phyloP scores from a whole-genome alignment of 2,329 filamentous ascomycete species.

The Lasiodiplodia hormozganensis region DNA sequence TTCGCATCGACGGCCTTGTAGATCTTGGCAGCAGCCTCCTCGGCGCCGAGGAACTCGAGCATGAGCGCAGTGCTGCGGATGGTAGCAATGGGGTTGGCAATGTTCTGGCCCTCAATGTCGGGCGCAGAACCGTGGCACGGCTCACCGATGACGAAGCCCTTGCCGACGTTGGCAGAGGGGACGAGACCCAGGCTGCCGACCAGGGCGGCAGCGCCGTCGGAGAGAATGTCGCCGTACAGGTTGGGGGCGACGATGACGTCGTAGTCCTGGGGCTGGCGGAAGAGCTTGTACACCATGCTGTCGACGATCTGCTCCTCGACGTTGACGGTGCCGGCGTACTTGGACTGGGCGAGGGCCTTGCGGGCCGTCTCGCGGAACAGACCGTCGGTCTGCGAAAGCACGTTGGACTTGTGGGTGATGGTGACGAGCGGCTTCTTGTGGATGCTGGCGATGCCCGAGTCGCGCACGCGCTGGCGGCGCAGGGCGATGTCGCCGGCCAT shows the following conservation, averaged over 20 bases:
- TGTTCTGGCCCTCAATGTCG: constrained; percentile 90
- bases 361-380: constrained; percentile 86
- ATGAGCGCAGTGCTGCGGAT: constrained; percentile 90
- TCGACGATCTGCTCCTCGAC: constrained; percentile 99
- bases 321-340: constrained; percentile 66
- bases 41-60: constrained; percentile 93
- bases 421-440: constrained; percentile 80
- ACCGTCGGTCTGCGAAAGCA: constrained; percentile 93
- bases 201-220: constrained; percentile 91
- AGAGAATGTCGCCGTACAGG: constrained; percentile 96
- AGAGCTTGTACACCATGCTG: constrained; percentile 99
- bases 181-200: constrained; percentile 93
- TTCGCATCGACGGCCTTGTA: constrained; percentile 92
- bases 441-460: constrained; percentile 63
- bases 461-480: constrained; percentile 80
- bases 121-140: constrained; percentile 96
- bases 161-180: constrained; percentile 92
- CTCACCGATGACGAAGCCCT: constrained; percentile 94
- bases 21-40: constrained; percentile 84
- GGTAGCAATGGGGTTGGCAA: constrained; percentile 96
- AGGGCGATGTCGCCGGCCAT: constrained; percentile 96
- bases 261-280: constrained; percentile 93
- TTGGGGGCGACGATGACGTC: constrained; percentile 98
- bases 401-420: constrained; percentile 98
- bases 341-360: constrained; percentile 70